Conservation (phyloP, 2,329 filamentous ascomycete species). For the Colletotrichum ledebouriae region DNA sequence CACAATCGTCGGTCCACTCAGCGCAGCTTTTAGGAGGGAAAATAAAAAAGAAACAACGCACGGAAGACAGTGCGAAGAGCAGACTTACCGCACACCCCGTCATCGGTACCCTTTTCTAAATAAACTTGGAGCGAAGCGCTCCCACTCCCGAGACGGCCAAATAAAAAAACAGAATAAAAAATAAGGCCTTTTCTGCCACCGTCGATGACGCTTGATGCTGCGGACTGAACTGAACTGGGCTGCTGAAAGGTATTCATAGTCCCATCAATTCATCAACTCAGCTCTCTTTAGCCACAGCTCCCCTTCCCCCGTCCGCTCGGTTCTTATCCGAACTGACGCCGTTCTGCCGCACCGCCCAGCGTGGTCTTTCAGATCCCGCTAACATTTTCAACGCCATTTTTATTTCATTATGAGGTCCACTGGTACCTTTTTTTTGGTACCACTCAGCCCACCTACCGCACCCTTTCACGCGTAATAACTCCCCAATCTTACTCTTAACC, state of each 20-base stretch:
- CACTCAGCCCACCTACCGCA: slow-evolving; percentile 14
- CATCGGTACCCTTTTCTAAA: slow-evolving; percentile 34
- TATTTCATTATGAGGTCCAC: background rate
- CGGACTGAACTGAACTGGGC: background rate
- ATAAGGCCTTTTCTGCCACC: background rate
- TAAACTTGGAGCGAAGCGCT: slow-evolving; percentile 36
- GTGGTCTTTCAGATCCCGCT: background rate
- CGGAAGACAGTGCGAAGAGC: slow-evolving; percentile 24
- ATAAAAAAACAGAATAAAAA: background rate
- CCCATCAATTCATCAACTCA: background rate
- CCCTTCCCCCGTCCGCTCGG: slow-evolving; percentile 11
- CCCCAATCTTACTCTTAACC: slow-evolving; percentile 9
- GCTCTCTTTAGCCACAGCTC: background rate
- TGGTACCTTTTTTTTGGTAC: background rate
- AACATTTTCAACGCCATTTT: slow-evolving; percentile 9
- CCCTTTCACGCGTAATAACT: slow-evolving; percentile 29
- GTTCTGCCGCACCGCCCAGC: slow-evolving; percentile 4
- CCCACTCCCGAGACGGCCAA: slow-evolving; percentile 3
- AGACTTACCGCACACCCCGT: background rate
- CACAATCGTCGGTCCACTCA: slow-evolving; percentile 16
- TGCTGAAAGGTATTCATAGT: too few species aligned
- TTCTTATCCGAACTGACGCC: slow-evolving; percentile 35
- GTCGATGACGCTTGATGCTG: background rate
- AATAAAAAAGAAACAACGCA: background rate
- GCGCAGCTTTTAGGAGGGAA: background rate